Conservation (phyloP, 306 rosid genomes). For the Quercus ilex region DNA sequence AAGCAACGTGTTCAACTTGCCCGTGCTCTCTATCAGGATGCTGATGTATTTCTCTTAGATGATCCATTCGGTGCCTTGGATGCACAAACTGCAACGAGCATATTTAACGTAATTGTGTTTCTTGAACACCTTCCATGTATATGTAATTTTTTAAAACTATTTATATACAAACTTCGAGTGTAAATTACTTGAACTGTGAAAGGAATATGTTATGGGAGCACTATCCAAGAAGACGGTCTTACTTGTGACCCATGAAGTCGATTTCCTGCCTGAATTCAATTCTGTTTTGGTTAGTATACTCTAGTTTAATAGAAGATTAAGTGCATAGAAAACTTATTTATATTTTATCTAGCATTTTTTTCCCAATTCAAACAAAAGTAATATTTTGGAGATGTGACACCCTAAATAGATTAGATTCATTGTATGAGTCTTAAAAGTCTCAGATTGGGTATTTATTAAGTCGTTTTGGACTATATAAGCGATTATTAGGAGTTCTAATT, state of each 20-base stretch:
- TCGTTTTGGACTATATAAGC: too few relatives aligned
- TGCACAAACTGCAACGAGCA: conserved; percentile 48
- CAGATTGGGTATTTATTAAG: too few relatives aligned
- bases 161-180: not conserved
- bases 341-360: not conserved
- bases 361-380: not conserved
- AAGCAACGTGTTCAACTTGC: conserved; percentile 53
- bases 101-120: conserved; percentile 38
- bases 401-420: not conserved
- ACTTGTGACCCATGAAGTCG: conserved; percentile 65
- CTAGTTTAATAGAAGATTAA: conserved; percentile 3
- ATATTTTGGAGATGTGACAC: not conserved
- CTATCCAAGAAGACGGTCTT: conserved; percentile 45
- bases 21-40: conserved; percentile 52
- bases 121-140: not conserved
- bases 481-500: too few relatives aligned
- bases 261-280: conserved; percentile 52
- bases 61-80: conserved; percentile 73
- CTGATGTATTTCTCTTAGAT: conserved; percentile 53
- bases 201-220: conserved; percentile 56
- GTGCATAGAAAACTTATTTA: not conserved
- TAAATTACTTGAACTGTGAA: not conserved
- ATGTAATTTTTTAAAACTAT: not conserved
- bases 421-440: too few relatives aligned
- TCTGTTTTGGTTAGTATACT: conserved; percentile 38